Conservation (phyloP, 75 land plant species). For the Sequoiadendron giganteum region DNA sequence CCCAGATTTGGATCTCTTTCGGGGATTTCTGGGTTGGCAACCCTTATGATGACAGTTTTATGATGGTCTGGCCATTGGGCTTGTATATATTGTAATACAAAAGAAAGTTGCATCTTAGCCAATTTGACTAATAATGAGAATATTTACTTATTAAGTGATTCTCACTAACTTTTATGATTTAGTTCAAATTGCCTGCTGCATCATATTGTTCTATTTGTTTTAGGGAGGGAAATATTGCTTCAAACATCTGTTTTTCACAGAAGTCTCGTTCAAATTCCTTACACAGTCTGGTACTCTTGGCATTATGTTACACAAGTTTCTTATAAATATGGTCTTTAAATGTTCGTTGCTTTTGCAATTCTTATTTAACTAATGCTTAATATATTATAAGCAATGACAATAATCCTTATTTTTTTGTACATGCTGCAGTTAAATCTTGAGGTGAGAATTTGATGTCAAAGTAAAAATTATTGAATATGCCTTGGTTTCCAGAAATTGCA, state of each 20-base stretch:
- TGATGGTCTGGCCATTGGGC: too few relatives aligned
- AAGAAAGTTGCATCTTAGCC: too few relatives aligned
- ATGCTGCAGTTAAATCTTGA: background rate
- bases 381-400: background rate
- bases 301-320: background rate
- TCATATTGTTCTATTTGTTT: background rate
- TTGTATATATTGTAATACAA: too few relatives aligned
- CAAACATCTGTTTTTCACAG: background rate
- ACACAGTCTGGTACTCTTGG: background rate
- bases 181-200: background rate
- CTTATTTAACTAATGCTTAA: background rate
- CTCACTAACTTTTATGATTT: too few relatives aligned
- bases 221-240: background rate
- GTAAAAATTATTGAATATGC: conserved; percentile 22
- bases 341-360: background rate
- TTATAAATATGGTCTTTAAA: background rate
- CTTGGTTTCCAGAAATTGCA: conserved; percentile 41
- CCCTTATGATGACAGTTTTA: too few relatives aligned
- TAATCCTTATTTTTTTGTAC: background rate
- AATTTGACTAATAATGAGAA: too few relatives aligned
- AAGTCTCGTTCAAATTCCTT: background rate
- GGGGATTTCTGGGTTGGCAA: too few relatives aligned
- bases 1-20: too few relatives aligned
- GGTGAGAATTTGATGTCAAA: background rate
- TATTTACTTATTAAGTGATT: too few relatives aligned